Evolutionary conservation across 768 basidiomycete genomes (phyloP).

Genomic region (Tulasnella calospora): DNA sequence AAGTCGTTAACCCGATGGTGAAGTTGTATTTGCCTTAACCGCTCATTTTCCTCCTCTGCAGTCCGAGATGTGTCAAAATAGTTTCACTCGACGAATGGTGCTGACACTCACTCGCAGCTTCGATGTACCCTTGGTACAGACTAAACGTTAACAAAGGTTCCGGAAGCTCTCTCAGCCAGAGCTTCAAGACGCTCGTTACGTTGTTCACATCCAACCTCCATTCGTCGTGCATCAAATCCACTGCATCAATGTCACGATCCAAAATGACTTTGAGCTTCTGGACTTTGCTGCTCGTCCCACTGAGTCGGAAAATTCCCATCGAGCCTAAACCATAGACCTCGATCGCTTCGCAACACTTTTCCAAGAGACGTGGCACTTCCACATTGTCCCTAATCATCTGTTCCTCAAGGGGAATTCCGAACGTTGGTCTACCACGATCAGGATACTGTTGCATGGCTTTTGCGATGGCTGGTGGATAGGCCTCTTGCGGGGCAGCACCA

Average conservation of each 20-base stretch:
- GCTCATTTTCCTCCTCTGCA: slow-evolving; percentile 85
- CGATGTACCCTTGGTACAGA: slow-evolving; percentile 89
- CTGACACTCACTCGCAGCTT: slow-evolving; percentile 75
- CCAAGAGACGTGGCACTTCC: slow-evolving; percentile 82
- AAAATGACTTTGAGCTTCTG: slow-evolving; percentile 72
- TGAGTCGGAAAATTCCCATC: slow-evolving; percentile 91
- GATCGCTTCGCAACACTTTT: slow-evolving; percentile 86
- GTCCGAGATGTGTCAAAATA: neutral
- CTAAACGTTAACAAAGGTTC: slow-evolving; percentile 81
- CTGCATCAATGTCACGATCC: slow-evolving; percentile 84
- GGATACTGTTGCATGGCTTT: slow-evolving; percentile 20
- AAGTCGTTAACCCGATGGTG: slow-evolving; percentile 98
- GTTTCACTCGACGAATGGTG: neutral
- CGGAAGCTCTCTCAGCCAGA: slow-evolving; percentile 94
- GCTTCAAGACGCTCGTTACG: slow-evolving; percentile 87
- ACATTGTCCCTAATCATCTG: slow-evolving; percentile 88
- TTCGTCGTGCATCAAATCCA: slow-evolving; percentile 82
- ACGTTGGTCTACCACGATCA: slow-evolving; percentile 75
- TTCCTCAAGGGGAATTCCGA: slow-evolving; percentile 86
- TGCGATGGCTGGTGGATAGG: slow-evolving; percentile 10
- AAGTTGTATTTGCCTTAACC: slow-evolving; percentile 88
- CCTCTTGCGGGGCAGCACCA: neutral
- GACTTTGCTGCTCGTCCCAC: slow-evolving; percentile 85
- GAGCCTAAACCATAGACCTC: slow-evolving; percentile 79
- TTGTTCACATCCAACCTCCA: slow-evolving; percentile 95